phyloP scores from a whole-genome alignment of 2,329 filamentous ascomycete genomes.

The Aureobasidium mangrovei region DNA sequence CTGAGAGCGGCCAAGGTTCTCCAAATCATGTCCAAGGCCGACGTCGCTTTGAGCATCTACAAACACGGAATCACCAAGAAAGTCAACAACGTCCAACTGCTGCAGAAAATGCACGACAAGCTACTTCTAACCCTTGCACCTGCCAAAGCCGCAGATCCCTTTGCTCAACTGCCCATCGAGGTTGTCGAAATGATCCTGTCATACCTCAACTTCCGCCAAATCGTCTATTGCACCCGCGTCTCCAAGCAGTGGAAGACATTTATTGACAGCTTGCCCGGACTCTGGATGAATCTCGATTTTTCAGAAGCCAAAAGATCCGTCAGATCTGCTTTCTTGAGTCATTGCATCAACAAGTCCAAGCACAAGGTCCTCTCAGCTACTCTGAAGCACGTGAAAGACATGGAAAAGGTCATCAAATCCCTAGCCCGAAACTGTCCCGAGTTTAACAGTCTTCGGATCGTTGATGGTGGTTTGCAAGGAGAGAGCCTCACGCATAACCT shows the following conservation, averaged over 20 bases:
- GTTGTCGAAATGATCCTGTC: conserved; percentile 44
- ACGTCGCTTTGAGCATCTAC: conserved; percentile 49
- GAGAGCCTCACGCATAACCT: conserved; percentile 6
- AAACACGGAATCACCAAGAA: conserved; percentile 46
- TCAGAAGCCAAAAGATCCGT: conserved; percentile 36
- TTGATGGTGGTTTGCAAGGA: conserved; percentile 16
- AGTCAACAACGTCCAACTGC: conserved; percentile 10
- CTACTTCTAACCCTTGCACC: conserved; percentile 35
- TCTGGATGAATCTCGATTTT: conserved; percentile 49
- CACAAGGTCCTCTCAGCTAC: conserved; percentile 28
- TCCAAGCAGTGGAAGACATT: conserved; percentile 48
- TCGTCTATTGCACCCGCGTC: conserved; percentile 45
- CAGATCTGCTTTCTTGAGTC: conserved; percentile 32
- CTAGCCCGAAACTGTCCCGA: conserved; percentile 30
- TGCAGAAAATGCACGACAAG: conserved; percentile 35
- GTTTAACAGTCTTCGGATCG: conserved; percentile 27
- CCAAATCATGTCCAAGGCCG: conserved; percentile 40
- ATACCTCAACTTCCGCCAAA: conserved; percentile 43
- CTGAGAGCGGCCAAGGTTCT: conserved; percentile 45
- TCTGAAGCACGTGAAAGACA: conserved; percentile 31
- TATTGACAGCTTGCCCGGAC: conserved; percentile 36
- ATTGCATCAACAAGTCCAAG: conserved; percentile 34
- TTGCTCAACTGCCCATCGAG: conserved; percentile 46
- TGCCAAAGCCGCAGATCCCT: conserved; percentile 41
- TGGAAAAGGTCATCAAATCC: conserved; percentile 31